Evolutionary conservation across 2,329 filamentous ascomycete species (phyloP).

Genomic region (Lecanosticta acicola): DNA sequence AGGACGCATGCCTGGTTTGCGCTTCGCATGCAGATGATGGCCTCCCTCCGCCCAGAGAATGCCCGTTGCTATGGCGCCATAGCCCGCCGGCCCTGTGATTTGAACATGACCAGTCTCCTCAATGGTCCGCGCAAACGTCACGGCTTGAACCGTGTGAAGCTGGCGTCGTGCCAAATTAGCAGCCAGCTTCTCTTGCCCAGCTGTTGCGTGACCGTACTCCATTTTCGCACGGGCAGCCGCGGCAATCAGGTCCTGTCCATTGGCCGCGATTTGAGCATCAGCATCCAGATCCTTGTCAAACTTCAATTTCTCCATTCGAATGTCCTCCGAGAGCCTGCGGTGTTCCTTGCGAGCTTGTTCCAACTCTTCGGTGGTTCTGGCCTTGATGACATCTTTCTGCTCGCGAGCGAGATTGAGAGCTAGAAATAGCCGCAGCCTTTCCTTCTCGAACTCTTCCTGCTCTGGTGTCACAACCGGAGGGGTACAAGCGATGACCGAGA

Average conservation of each 20-base stretch:
- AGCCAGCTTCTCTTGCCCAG: background rate
- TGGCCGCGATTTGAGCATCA: conserved; percentile 1
- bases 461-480: background rate
- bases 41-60: background rate
- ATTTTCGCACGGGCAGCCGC: background rate
- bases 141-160: background rate
- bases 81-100: conserved; percentile 1
- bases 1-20: background rate
- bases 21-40: background rate
- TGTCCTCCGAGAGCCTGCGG: background rate
- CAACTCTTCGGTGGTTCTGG: background rate
- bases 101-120: background rate
- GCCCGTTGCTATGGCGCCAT: conserved; percentile 1
- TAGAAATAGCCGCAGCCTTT: background rate
- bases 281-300: conserved; percentile 4
- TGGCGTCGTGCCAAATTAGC: background rate
- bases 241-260: background rate
- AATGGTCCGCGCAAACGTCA: background rate
- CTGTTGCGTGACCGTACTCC: background rate
- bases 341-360: background rate
- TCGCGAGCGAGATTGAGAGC: background rate
- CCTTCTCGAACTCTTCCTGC: background rate
- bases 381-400: background rate
- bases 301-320: background rate
- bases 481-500: background rate